Percentiles rank a stretch among this genome's conserved stretches.
These are phyloP conservation scores for Picochlorum sp. DNA, from an alignment of 139 green algal genomes.

Conservation along the genomic window DNA sequence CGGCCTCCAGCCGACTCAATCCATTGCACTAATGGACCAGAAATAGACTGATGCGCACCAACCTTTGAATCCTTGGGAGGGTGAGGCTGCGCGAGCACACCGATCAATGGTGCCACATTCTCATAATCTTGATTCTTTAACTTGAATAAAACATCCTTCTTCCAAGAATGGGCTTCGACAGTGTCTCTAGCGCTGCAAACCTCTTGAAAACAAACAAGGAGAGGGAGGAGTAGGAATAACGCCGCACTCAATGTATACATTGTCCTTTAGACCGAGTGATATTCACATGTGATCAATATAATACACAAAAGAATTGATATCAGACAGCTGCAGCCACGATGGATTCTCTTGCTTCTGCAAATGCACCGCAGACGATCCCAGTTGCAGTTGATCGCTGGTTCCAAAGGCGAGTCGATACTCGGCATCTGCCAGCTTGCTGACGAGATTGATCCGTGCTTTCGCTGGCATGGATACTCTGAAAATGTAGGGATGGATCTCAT, in stretches of 20 bases:
- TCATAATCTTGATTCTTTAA: conserved; percentile 10
- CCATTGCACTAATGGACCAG: conserved; percentile 7
- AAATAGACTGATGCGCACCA: conserved; percentile 5
- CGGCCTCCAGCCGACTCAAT: conserved; percentile 45
- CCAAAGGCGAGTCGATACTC: conserved; percentile 79
- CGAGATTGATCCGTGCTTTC: conserved; percentile 46
- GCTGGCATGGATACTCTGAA: conserved; percentile 66
- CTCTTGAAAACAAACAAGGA: too few relatives aligned
- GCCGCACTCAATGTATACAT: not conserved
- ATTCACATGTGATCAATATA: not conserved
- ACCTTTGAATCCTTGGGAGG: not conserved
- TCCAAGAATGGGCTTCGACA: not conserved
- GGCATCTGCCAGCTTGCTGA: conserved; percentile 73
- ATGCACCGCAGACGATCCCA: conserved; percentile 77
- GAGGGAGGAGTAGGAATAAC: too few relatives aligned
- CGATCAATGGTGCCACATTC: conserved; percentile 6
- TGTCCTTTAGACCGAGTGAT: not conserved
- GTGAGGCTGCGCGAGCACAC: conserved; percentile 10
- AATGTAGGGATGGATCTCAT: conserved; percentile 81
- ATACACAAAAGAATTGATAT: not conserved
- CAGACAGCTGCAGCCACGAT: conserved; percentile 38
- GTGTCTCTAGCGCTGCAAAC: not conserved
- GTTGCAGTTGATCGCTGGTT: conserved; percentile 76
- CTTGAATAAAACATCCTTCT: not conserved
- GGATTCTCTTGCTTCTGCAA: conserved; percentile 56